Evolutionary conservation across 208 protist species (phyloP), one percentile per base, ranked within the genome.

Genomic region (Crithidia bombi): DNA sequence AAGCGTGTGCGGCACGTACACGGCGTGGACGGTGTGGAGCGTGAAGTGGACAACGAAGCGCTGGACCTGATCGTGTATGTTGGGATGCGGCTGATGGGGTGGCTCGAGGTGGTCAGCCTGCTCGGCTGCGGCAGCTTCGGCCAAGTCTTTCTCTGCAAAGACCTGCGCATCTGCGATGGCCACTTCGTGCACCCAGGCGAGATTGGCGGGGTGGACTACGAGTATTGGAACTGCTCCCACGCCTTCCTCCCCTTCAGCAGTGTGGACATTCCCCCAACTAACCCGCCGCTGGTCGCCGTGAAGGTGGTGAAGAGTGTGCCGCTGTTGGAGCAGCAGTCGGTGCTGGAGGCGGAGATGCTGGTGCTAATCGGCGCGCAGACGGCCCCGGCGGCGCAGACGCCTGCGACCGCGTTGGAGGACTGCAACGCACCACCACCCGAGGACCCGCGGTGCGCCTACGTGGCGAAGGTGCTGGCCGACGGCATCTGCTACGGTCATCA

Each of bases 101-200:
- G 90, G 87, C 57, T 93, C 32, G 87, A 95, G 74, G 90, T 95
- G 51, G 83, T 95, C 23, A 80, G 81, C 47, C 64, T 95, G 49
- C 77, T 95, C 33, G 90, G 90, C 35, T 73, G 78, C 57, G 90
- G 90, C 49, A 95, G 82, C 50, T 95, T 93, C 70, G 90, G 90
- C 0, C 90, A 95, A 55, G 90, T 95, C 43, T 92, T 95, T 72
- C 80, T 95, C 17, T 95, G 90, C 77, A 91, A 90, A 54, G 90
- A 95, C 56, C 61, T 95, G 52, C 86, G 90, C 57, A 85, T 91
- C 50, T 69, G 75, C 46, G 82, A 83, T 41, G 72, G 79, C n/a
- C 70, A 78, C 65, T 95, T 92, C 79, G 63, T 86, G 28, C 85
- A 92, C 73, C 89, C 86, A 10, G 79, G 59, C 33, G 75, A 82